These are phyloP conservation scores for Lobosporangium transversale DNA, from an alignment of 192 early-diverging fungal genomes.

Conservation along the genomic window DNA sequence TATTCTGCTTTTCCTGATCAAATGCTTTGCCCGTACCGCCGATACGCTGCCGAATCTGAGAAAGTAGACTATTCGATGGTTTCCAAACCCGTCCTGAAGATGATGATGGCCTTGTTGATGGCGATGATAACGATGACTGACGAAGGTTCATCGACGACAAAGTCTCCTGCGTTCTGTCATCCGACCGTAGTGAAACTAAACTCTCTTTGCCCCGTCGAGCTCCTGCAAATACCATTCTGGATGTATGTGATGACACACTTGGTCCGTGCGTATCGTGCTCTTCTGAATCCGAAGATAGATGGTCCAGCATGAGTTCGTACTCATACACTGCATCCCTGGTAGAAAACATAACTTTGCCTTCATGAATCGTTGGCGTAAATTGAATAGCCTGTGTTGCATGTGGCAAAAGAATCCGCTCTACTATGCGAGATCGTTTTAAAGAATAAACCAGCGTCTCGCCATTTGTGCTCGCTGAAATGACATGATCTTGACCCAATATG, in stretches of 20 bases:
- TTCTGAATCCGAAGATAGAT: constrained; percentile 4
- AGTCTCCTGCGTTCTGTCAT: not conserved
- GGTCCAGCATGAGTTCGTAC: constrained; percentile 37
- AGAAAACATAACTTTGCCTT: constrained; percentile 47
- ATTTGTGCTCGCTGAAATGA: constrained; percentile 47
- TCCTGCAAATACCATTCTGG: not conserved
- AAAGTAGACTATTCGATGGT: constrained; percentile 42
- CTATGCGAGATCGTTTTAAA: constrained; percentile 8
- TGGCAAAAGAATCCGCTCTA: constrained; percentile 40
- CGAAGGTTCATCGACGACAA: not conserved
- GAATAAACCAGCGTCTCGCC: constrained; percentile 45
- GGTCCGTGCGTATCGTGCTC: not conserved
- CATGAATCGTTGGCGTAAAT: constrained; percentile 44
- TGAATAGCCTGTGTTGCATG: constrained; percentile 46
- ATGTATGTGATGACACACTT: not conserved
- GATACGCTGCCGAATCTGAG: constrained; percentile 48
- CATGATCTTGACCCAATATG: constrained; percentile 21
- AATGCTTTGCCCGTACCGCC: constrained; percentile 19
- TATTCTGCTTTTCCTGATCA: constrained; percentile 21
- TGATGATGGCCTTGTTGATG: not conserved
- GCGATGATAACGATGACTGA: not conserved
- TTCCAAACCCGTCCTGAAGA: constrained; percentile 36
- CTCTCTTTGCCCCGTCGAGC: not conserved
- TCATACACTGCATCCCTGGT: constrained; percentile 47
- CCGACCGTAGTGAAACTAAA: not conserved